Percentiles rank a stretch among this genome's conserved stretches.
phyloP scores from a whole-genome alignment of 2,329 filamentous ascomycete species.

The Fusarium poae region DNA sequence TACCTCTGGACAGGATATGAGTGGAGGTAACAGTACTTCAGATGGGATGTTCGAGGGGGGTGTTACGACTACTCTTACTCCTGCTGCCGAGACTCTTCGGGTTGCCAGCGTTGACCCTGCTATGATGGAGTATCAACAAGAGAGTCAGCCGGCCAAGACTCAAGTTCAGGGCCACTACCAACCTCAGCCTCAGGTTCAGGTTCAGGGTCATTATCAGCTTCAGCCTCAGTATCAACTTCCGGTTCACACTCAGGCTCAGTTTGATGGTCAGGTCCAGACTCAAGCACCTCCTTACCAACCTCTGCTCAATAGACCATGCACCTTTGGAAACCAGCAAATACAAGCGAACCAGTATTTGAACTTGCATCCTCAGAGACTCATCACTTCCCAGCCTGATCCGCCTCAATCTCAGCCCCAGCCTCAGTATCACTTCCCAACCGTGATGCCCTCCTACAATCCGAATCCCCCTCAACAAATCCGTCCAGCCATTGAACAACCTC shows the following conservation, averaged over 20 bases:
- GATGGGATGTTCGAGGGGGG: too few species aligned
- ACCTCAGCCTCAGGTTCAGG: background rate
- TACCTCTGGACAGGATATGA: background rate
- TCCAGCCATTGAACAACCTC: background rate
- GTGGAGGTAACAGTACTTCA: background rate
- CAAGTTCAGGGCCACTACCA: background rate
- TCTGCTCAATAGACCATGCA: background rate
- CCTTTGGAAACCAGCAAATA: background rate
- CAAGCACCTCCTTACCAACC: background rate
- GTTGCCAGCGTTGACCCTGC: background rate
- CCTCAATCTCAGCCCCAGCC: background rate
- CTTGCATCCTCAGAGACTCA: background rate
- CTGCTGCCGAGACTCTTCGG: background rate
- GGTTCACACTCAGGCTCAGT: background rate
- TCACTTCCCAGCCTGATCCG: background rate
- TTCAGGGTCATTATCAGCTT: background rate
- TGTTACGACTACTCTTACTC: background rate
- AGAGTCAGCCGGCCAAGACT: background rate
- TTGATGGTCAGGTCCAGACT: background rate
- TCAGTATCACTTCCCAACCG: background rate
- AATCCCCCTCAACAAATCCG: background rate
- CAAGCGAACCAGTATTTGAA: background rate
- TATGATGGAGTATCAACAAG: background rate
- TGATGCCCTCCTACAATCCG: background rate
- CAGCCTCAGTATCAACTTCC: background rate